Conservation (phyloP, 306 rosid species). For the Inga oerstediana region DNA sequence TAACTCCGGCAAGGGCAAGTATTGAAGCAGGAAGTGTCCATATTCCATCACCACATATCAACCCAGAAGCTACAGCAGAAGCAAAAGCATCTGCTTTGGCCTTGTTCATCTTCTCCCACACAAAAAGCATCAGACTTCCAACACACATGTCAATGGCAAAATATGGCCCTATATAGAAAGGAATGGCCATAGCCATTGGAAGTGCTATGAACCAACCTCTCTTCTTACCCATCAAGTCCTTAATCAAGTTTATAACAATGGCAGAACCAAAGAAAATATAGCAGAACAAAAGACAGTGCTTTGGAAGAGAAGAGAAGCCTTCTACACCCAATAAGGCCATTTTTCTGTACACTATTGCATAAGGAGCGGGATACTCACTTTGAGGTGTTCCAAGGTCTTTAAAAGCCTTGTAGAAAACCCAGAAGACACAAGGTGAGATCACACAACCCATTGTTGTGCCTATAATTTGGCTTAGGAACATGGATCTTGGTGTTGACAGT, state of each 20-base stretch:
- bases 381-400: constrained; percentile 39
- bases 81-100: constrained; percentile 53
- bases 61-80: constrained; percentile 59
- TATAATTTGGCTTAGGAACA: constrained; percentile 56
- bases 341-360: constrained; percentile 45
- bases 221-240: constrained; percentile 42
- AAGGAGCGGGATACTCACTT: constrained; percentile 51
- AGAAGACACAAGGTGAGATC: constrained; percentile 54
- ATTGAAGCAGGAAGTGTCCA: constrained; percentile 61
- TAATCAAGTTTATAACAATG: constrained; percentile 40
- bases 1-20: constrained; percentile 51
- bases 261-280: constrained; percentile 48
- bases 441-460: constrained; percentile 59
- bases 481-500: constrained; percentile 52
- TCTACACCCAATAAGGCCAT: constrained; percentile 54
- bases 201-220: constrained; percentile 53
- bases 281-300: constrained; percentile 48
- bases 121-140: constrained; percentile 51
- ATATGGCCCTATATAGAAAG: constrained; percentile 55
- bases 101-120: constrained; percentile 48
- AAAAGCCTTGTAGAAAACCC: constrained; percentile 57
- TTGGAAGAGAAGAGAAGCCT: constrained; percentile 45
- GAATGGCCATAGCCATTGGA: constrained; percentile 62
- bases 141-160: constrained; percentile 62
- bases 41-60: constrained; percentile 61